Evolutionary conservation across 1,139 yeast species (phyloP).

Genomic region (Hyphopichia buzzinii): DNA sequence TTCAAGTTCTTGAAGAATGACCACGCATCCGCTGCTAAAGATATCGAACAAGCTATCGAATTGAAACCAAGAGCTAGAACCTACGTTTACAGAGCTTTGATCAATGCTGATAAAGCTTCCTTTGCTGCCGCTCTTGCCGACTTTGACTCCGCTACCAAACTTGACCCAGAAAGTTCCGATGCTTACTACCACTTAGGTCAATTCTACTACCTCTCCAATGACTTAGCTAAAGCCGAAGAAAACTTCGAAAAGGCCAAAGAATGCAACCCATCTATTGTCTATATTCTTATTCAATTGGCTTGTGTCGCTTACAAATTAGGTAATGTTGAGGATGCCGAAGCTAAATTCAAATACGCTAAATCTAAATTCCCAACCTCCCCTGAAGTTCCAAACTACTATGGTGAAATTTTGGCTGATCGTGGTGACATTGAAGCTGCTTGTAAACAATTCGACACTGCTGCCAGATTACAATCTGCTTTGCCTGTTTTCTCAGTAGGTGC

Average conservation of each 20-base stretch:
- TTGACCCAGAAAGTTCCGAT: constrained; percentile 75
- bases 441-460: constrained; percentile 84
- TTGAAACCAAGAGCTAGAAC: constrained; percentile 79
- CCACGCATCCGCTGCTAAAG: constrained; percentile 56
- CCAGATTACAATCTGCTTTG: constrained; percentile 72
- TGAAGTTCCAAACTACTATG: constrained; percentile 92
- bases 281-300: constrained; percentile 88
- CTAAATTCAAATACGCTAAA: constrained; percentile 70
- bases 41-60: constrained; percentile 62
- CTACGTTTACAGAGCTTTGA: constrained; percentile 78
- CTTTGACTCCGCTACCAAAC: constrained; percentile 68
- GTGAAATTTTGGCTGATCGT: constrained; percentile 86
- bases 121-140: constrained; percentile 62
- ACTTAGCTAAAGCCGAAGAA: constrained; percentile 67
- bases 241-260: constrained; percentile 77
- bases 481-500: constrained; percentile 72
- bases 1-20: constrained; percentile 81
- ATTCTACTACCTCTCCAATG: constrained; percentile 77
- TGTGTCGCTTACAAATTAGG: constrained; percentile 89
- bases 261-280: constrained; percentile 73
- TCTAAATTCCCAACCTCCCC: constrained; percentile 81
- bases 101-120: constrained; percentile 76
- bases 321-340: constrained; percentile 56
- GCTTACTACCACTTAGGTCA: constrained; percentile 95
- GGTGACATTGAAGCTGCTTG: constrained; percentile 72